These are phyloP conservation scores for Vigna unguiculata DNA, from an alignment of 306 rosid genomes.

Conservation along the genomic window DNA sequence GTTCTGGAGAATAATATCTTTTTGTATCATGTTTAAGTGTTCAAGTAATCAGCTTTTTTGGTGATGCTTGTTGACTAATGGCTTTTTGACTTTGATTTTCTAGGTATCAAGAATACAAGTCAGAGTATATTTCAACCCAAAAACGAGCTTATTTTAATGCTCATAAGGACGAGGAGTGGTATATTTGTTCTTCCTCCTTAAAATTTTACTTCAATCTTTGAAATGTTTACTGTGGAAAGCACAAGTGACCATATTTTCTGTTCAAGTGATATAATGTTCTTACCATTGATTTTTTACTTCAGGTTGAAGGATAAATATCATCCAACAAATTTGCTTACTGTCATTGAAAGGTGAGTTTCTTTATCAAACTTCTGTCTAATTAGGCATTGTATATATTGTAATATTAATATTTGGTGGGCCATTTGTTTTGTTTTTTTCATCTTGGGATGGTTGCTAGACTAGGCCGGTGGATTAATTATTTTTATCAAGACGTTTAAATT, in stretches of 20 bases:
- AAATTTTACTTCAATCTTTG: constrained; percentile 31
- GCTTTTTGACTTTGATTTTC: constrained; percentile 25
- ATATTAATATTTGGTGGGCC: constrained; percentile 25
- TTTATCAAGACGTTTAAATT: constrained; percentile 23
- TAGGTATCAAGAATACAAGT: constrained; percentile 96
- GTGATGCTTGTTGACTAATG: constrained; percentile 27
- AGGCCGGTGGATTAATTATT: constrained; percentile 4
- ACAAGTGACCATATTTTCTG: constrained; percentile 9
- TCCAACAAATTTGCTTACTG: constrained; percentile 88
- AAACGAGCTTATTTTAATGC: constrained; percentile 85
- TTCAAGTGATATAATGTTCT: constrained; percentile 24
- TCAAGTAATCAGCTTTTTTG: not conserved
- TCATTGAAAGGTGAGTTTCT: constrained; percentile 78
- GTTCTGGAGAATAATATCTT: constrained; percentile 34
- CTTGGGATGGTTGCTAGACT: not conserved
- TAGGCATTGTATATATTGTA: constrained; percentile 24
- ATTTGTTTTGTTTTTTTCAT: constrained; percentile 12
- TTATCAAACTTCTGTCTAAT: constrained; percentile 26
- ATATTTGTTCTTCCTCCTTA: constrained; percentile 26
- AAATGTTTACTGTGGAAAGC: constrained; percentile 28
- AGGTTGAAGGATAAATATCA: constrained; percentile 98
- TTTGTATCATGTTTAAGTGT: constrained; percentile 22
- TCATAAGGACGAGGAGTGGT: constrained; percentile 98
- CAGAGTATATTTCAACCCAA: constrained; percentile 95
- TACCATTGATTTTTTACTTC: constrained; percentile 40